Evolutionary conservation across 225 moss, liverwort and hornwort genomes (phyloP).

Genomic region (Sphagnum contortum): DNA sequence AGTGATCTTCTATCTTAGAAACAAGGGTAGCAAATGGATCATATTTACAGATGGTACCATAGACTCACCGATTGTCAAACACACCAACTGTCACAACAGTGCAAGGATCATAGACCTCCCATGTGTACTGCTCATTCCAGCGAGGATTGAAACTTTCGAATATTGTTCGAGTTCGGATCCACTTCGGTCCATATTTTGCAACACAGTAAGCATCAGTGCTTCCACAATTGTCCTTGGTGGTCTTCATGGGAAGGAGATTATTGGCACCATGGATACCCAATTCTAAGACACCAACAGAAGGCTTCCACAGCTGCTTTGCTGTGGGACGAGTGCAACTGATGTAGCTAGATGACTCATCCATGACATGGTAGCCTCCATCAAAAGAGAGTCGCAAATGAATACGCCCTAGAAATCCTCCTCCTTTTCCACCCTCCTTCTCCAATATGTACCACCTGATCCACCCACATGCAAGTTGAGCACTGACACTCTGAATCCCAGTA

Average conservation of each 20-base stretch:
- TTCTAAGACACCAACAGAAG: conserved; percentile 70
- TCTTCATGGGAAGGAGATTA: conserved; percentile 76
- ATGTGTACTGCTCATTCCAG: conserved; percentile 97
- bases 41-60: background rate
- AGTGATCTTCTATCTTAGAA: no score
- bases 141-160: conserved; percentile 74
- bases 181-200: conserved; percentile 83
- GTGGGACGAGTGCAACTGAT: conserved; percentile 77
- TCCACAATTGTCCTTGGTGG: conserved; percentile 31
- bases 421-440: conserved; percentile 52
- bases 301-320: conserved; percentile 66
- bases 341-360: conserved; percentile 76
- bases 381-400: conserved; percentile 72
- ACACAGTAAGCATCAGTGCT: conserved; percentile 71
- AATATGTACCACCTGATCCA: conserved; percentile 56
- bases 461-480: no score
- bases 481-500: background rate
- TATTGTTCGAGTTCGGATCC: conserved; percentile 86
- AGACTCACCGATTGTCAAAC: conserved; percentile 68
- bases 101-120: conserved; percentile 93
- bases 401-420: conserved; percentile 58
- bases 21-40: no score
- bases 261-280: conserved; percentile 79
- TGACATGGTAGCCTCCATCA: conserved; percentile 94
- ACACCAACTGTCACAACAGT: conserved; percentile 88